phyloP scores from a whole-genome alignment of 805 yeast genomes.

The Nakazawaea pomicola region DNA sequence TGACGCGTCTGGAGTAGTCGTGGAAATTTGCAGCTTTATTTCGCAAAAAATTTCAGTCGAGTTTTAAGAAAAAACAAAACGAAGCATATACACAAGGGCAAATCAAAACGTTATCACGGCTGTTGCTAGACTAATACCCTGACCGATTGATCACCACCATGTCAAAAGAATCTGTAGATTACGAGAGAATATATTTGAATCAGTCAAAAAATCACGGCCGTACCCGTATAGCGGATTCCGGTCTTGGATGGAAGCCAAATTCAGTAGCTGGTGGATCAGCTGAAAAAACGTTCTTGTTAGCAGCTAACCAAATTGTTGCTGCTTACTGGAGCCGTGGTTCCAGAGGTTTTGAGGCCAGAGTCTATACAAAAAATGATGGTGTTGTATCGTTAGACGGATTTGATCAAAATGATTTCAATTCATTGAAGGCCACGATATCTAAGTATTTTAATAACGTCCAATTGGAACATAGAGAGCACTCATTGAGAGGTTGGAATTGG shows the following conservation, averaged over 20 bases:
- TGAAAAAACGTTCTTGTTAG: slow-evolving; percentile 60
- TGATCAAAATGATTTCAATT: slow-evolving; percentile 74
- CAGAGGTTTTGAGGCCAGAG: slow-evolving; percentile 82
- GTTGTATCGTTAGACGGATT: slow-evolving; percentile 90
- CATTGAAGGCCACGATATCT: slow-evolving; percentile 78
- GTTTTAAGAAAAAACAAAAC: not conserved
- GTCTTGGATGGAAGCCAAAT: slow-evolving; percentile 90
- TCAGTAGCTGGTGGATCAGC: slow-evolving; percentile 39
- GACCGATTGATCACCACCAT: not conserved
- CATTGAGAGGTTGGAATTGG: slow-evolving; percentile 99
- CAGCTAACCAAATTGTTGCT: slow-evolving; percentile 77
- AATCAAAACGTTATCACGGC: too few species aligned
- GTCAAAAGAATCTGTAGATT: slow-evolving; percentile 45
- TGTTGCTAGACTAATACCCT: not conserved
- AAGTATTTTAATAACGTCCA: slow-evolving; percentile 62
- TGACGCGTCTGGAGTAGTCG: slow-evolving; percentile 3
- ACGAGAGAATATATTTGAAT: slow-evolving; percentile 85
- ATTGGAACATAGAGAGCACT: slow-evolving; percentile 83
- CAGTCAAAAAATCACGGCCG: slow-evolving; percentile 82
- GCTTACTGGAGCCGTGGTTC: slow-evolving; percentile 92
- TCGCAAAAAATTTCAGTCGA: not conserved
- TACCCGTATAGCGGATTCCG: slow-evolving; percentile 93
- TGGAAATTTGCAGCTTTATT: not conserved
- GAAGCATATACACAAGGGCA: too few species aligned
- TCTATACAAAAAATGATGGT: slow-evolving; percentile 85